These are phyloP conservation scores for Corymbia citriodora DNA, from an alignment of 441 rosid genomes.

Conservation along the genomic window DNA sequence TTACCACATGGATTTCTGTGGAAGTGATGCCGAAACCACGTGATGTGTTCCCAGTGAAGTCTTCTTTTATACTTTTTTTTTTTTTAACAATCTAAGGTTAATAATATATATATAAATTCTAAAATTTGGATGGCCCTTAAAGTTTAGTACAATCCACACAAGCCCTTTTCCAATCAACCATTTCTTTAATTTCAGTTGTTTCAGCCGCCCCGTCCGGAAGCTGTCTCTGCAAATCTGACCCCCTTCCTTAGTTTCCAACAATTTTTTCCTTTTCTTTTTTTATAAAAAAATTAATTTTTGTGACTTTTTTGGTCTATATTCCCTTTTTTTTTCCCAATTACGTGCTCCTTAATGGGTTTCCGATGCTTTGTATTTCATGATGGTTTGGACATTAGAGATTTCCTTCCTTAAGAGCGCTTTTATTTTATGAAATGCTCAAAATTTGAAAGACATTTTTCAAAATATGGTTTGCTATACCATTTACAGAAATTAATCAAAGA, in stretches of 20 bases:
- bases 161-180: not conserved
- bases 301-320: not conserved
- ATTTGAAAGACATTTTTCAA: no score
- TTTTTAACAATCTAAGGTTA: not conserved
- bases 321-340: not conserved
- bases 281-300: not conserved
- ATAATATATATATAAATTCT: not conserved
- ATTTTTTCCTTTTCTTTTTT: not conserved
- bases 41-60: not conserved
- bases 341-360: not conserved
- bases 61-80: not conserved
- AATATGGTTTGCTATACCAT: no score
- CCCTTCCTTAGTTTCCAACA: not conserved
- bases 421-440: rapidly evolving
- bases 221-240: not conserved
- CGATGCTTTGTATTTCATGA: not conserved
- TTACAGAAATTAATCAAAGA: no score
- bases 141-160: not conserved
- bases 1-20: not conserved
- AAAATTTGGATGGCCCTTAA: not conserved
- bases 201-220: not conserved
- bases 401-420: not conserved
- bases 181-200: not conserved
- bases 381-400: not conserved
- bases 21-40: not conserved